Conservation (phyloP, 805 yeast genomes). For the Candida argentea region DNA sequence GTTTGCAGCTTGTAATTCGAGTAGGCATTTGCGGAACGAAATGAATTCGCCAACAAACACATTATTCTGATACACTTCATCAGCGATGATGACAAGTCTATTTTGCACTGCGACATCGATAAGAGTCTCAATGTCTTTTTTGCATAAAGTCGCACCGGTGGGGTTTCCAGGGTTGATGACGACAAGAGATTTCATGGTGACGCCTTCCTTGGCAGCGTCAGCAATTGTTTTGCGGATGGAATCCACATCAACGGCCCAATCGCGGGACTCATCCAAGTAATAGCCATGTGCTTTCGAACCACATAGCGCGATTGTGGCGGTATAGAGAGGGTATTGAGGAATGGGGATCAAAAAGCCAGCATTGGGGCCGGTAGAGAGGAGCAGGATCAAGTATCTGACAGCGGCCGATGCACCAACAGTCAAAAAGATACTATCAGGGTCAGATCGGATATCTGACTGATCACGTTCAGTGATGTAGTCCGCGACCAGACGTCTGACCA, state of each 20-base stretch:
- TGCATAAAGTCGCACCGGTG: constrained; percentile 75
- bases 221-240: constrained; percentile 48
- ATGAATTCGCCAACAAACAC: constrained; percentile 72
- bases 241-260: constrained; percentile 75
- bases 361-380: constrained; percentile 52
- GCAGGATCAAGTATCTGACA: constrained; percentile 66
- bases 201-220: constrained; percentile 39
- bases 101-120: constrained; percentile 74
- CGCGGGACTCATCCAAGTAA: constrained; percentile 65
- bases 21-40: constrained; percentile 74
- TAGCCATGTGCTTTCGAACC: constrained; percentile 80
- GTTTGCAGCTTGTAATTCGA: constrained; percentile 45
- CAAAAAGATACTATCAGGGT: constrained; percentile 66
- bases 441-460: constrained; percentile 36
- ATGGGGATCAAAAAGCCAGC: constrained; percentile 87
- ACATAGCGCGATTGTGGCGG: constrained; percentile 85
- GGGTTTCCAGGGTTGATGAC: constrained; percentile 98
- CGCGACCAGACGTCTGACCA: constrained; percentile 71
- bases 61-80: constrained; percentile 96
- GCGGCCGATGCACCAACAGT: constrained; percentile 96
- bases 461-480: constrained; percentile 72
- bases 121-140: constrained; percentile 58
- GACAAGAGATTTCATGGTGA: constrained; percentile 69
- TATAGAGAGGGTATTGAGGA: constrained; percentile 95
- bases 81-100: constrained; percentile 84